Percentiles rank a stretch among this genome's conserved stretches.
These are phyloP conservation scores for Xylariomycetidae sp. DNA, from an alignment of 2,329 filamentous ascomycete genomes.

Conservation along the genomic window DNA sequence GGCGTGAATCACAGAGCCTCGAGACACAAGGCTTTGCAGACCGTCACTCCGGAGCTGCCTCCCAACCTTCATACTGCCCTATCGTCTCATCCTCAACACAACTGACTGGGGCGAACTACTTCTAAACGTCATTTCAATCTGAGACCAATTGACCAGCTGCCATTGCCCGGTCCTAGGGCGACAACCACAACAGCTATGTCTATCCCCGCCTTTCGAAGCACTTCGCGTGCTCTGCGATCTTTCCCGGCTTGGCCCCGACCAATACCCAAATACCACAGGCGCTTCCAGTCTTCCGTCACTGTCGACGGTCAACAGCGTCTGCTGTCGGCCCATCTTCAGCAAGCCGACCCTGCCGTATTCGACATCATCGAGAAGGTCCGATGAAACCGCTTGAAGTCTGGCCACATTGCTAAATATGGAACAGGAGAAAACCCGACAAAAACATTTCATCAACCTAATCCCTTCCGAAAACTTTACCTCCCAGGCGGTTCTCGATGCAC, in stretches of 20 bases:
- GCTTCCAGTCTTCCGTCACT: slow-evolving; percentile 41
- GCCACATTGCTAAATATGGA: slow-evolving; percentile 8
- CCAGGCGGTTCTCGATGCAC: slow-evolving; percentile 83
- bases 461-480: slow-evolving; percentile 96
- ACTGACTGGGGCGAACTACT: too few relatives aligned
- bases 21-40: too few relatives aligned
- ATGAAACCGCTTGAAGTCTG: too few relatives aligned
- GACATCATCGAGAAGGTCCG: slow-evolving; percentile 87
- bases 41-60: too few relatives aligned
- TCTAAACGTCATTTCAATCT: too few relatives aligned
- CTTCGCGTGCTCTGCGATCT: slow-evolving; percentile 41
- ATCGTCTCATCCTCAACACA: too few relatives aligned
- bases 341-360: slow-evolving; percentile 82
- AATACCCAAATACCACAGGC: slow-evolving; percentile 23
- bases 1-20: too few relatives aligned
- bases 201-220: slow-evolving; percentile 42
- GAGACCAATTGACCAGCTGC: too few relatives aligned
- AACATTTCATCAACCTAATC: slow-evolving; percentile 97
- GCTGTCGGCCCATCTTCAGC: slow-evolving; percentile 71
- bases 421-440: slow-evolving; percentile 91
- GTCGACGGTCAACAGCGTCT: slow-evolving; percentile 66
- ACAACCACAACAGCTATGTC: slow-evolving; percentile 35
- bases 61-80: too few relatives aligned
- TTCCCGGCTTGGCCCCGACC: slow-evolving; percentile 27
- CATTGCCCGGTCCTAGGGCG: not conserved